Percentiles rank a stretch among this genome's conserved stretches.
These are phyloP conservation scores for Parsonsia alboflavescens DNA, from an alignment of 257 asterid species.

Conservation along the genomic window DNA sequence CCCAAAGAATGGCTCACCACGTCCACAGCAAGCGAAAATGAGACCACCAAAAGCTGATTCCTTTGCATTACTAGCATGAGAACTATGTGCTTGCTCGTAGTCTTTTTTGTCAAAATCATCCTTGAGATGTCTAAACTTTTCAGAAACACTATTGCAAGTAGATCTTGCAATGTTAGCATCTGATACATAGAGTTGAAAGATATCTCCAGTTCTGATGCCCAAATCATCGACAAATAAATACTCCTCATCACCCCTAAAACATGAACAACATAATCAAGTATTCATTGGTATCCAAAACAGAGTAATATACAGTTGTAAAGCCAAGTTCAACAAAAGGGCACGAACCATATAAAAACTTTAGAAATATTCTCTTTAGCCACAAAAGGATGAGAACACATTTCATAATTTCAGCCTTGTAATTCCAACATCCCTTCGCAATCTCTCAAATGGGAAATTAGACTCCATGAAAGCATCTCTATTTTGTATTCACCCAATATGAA, in stretches of 20 bases:
- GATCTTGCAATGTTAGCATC: constrained; percentile 46
- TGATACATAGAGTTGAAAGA: constrained; percentile 53
- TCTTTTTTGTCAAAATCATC: constrained; percentile 18
- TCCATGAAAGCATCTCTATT: neutral
- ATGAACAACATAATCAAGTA: neutral
- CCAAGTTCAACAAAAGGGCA: too few species aligned
- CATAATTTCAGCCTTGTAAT: neutral
- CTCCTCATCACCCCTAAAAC: constrained; percentile 73
- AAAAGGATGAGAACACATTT: neutral
- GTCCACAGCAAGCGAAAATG: constrained; percentile 68
- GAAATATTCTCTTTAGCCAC: neutral
- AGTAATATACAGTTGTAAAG: neutral
- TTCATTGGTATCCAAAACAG: neutral
- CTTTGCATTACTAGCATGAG: constrained; percentile 16
- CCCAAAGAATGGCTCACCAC: constrained; percentile 60
- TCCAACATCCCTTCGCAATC: neutral
- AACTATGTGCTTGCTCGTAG: constrained; percentile 3
- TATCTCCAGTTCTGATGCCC: constrained; percentile 68
- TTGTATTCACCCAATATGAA: neutral
- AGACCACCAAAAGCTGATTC: constrained; percentile 63
- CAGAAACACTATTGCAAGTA: constrained; percentile 36
- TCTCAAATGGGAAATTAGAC: neutral
- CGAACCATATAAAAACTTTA: neutral
- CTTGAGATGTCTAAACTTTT: constrained; percentile 38
- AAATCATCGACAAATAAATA: constrained; percentile 51